Conservation (phyloP, 139 green algal genomes). For the Gonium pectorale region DNA sequence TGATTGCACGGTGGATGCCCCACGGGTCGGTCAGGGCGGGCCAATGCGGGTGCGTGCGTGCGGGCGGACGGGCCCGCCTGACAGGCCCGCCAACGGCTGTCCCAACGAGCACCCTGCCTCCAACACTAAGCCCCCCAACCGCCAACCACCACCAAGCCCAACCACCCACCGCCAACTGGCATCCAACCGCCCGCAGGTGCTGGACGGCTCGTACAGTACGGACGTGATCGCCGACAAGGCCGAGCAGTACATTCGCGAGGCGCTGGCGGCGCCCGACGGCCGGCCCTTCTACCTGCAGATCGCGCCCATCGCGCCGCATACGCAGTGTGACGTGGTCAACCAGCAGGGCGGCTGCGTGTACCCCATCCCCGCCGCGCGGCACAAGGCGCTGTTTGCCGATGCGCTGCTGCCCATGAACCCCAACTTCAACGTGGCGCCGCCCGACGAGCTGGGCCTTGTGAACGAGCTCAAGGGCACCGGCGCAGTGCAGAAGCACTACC, state of each 20-base stretch:
- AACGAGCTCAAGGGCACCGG: conserved; percentile 2
- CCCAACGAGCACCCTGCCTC: too few species aligned
- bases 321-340: conserved; percentile 8
- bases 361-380: conserved; percentile 18
- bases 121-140: too few species aligned
- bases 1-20: too few species aligned
- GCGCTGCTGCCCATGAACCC: conserved; percentile 16
- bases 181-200: background rate
- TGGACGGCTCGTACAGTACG: conserved; percentile 19
- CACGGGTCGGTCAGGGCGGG: too few species aligned
- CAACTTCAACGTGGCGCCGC: conserved; percentile 20
- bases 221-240: conserved; percentile 34
- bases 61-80: too few species aligned
- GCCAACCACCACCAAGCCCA: too few species aligned
- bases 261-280: background rate
- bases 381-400: background rate
- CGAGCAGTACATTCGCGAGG: conserved; percentile 13
- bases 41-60: too few species aligned
- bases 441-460: background rate
- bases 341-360: background rate
- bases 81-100: too few species aligned
- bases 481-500: conserved; percentile 34
- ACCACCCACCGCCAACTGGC: too few species aligned
- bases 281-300: conserved; percentile 41
- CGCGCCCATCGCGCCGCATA: conserved; percentile 39